A percentile compares a stretch with the other conserved stretches of the same genome.
Conservation (phyloP, 2,329 filamentous ascomycete genomes). For the Pseudogymnoascus sp. region DNA sequence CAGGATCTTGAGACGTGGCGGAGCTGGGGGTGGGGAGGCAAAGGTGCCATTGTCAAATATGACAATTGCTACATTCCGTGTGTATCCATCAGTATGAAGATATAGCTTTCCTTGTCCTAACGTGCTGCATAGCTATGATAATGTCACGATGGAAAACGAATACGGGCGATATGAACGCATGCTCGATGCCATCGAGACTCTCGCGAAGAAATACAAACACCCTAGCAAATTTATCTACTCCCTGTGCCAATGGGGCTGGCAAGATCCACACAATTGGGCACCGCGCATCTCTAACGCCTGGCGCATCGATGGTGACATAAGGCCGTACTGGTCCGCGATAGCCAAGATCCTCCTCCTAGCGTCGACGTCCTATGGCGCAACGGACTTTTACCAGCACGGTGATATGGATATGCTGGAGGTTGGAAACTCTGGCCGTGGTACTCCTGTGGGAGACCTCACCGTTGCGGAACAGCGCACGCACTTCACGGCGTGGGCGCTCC, state of each 20-base stretch:
- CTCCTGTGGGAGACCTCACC: conserved; percentile 21
- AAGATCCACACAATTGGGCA: conserved; percentile 27
- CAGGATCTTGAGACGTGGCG: conserved; percentile 18
- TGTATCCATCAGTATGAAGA: background rate
- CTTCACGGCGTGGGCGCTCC: conserved; percentile 31
- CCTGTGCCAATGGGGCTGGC: conserved; percentile 36
- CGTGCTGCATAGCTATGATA: conserved; percentile 13
- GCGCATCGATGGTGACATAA: conserved; percentile 26
- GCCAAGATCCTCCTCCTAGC: background rate
- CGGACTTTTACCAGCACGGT: background rate
- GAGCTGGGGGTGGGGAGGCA: conserved; percentile 16
- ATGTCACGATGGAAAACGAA: conserved; percentile 24
- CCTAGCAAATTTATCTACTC: conserved; percentile 19
- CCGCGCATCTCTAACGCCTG: conserved; percentile 22
- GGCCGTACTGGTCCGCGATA: conserved; percentile 26
- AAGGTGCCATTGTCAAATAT: conserved; percentile 19
- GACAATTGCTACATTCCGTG: conserved; percentile 23
- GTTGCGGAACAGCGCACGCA: conserved; percentile 26
- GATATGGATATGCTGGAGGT: conserved; percentile 16
- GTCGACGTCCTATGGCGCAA: background rate
- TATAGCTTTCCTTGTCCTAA: background rate
- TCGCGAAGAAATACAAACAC: conserved; percentile 9
- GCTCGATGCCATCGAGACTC: conserved; percentile 15
- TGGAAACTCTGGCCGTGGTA: conserved; percentile 25
- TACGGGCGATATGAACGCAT: conserved; percentile 24